A percentile compares a stretch with the other conserved stretches of the same genome.
These are phyloP conservation scores for Dentiscutata heterogama DNA, from an alignment of 371 early-diverging fungal genomes.

Conservation along the genomic window DNA sequence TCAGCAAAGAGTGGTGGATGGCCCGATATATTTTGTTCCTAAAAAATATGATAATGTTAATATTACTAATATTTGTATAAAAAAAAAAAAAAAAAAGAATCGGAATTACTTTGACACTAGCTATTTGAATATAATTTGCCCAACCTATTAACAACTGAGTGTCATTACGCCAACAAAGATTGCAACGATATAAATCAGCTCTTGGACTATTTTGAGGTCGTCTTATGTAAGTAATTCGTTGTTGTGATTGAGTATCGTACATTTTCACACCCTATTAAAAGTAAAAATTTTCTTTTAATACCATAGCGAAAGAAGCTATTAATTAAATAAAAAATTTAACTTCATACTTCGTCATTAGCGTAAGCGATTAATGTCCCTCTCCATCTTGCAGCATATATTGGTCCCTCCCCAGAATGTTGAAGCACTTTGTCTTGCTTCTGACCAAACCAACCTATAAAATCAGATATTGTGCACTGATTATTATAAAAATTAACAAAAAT, in stretches of 20 bases:
- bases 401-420: constrained; percentile 85
- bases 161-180: constrained; percentile 88
- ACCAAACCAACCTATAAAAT: constrained; percentile 61
- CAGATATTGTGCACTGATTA: not conserved
- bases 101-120: constrained; percentile 69
- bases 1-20: constrained; percentile 49
- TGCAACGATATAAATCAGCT: constrained; percentile 88
- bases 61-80: not conserved
- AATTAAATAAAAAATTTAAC: not conserved
- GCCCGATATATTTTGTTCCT: constrained; percentile 62
- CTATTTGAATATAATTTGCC: constrained; percentile 93
- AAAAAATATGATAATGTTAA: not conserved
- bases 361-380: constrained; percentile 86
- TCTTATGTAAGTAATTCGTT: constrained; percentile 86
- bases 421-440: constrained; percentile 75
- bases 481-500: too few species aligned
- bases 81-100: not conserved
- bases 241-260: constrained; percentile 76
- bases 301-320: not conserved
- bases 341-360: constrained; percentile 85
- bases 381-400: constrained; percentile 90
- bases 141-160: constrained; percentile 87
- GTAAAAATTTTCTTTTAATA: not conserved
- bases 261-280: constrained; percentile 77
- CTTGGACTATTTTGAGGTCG: constrained; percentile 83